phyloP scores from a whole-genome alignment of 106 monocot species.

The Alisma plantagoaquatica region DNA sequence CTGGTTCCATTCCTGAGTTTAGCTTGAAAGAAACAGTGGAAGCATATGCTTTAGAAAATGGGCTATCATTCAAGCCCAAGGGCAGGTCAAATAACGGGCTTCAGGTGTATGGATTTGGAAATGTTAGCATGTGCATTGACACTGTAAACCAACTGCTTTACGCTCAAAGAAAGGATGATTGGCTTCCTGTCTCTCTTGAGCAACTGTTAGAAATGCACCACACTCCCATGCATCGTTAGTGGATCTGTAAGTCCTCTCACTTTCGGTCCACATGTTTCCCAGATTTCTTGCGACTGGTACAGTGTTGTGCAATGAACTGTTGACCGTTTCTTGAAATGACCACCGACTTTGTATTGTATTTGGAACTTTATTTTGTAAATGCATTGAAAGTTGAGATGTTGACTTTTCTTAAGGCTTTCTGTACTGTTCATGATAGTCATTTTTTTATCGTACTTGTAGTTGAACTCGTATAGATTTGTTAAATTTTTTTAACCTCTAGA shows the following conservation, averaged over 20 bases:
- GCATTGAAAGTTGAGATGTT: too few relatives aligned
- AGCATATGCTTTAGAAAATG: constrained; percentile 67
- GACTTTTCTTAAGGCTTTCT: too few relatives aligned
- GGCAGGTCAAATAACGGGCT: constrained; percentile 70
- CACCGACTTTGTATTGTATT: too few relatives aligned
- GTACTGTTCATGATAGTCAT: too few relatives aligned
- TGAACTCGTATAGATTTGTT: too few relatives aligned
- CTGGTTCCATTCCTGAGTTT: constrained; percentile 25
- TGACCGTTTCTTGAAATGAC: too few relatives aligned
- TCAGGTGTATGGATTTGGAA: constrained; percentile 89
- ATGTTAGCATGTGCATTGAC: constrained; percentile 70
- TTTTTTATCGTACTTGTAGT: too few relatives aligned
- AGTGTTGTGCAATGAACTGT: too few relatives aligned
- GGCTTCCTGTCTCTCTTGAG: constrained; percentile 54
- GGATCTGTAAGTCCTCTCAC: constrained; percentile 3
- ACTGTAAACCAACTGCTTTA: constrained; percentile 58
- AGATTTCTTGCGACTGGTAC: too few relatives aligned
- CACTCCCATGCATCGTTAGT: neutral
- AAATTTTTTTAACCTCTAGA: too few relatives aligned
- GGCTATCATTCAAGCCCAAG: constrained; percentile 66
- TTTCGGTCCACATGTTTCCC: too few relatives aligned
- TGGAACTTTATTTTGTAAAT: too few relatives aligned
- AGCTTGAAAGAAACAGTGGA: constrained; percentile 76
- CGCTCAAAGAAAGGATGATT: constrained; percentile 65
- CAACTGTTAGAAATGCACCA: constrained; percentile 80